These are phyloP conservation scores for Sporothrix luriei DNA, from an alignment of 2,329 filamentous ascomycete species.

Conservation along the genomic window DNA sequence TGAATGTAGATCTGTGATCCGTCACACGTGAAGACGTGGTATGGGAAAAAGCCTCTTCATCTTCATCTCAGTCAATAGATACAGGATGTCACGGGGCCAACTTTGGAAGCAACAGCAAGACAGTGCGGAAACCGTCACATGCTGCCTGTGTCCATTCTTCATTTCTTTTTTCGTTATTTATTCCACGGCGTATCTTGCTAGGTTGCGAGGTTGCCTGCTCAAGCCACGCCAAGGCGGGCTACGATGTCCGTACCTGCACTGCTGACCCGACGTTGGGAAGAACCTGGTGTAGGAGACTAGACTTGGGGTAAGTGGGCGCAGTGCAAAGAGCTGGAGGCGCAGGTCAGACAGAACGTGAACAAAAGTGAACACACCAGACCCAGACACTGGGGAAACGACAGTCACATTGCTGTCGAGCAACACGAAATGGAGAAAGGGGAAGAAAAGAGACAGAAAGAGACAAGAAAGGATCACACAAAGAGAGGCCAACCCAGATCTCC, in stretches of 20 bases:
- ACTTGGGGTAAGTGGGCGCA: not conserved
- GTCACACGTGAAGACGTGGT: not conserved
- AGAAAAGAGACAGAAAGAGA: not conserved
- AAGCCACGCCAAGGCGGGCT: no score
- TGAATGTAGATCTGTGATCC: slow-evolving; percentile 8
- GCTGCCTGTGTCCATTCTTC: not conserved
- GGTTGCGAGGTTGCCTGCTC: not conserved
- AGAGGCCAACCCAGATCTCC: not conserved
- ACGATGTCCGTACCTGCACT: not conserved
- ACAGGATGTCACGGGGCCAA: not conserved
- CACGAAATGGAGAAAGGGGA: not conserved
- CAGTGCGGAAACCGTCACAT: slow-evolving; percentile 12
- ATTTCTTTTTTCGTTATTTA: not conserved
- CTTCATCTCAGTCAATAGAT: not conserved
- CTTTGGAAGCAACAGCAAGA: not conserved
- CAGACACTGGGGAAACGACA: not conserved
- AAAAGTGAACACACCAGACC: not conserved
- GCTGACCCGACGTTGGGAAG: not conserved
- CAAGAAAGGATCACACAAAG: not conserved
- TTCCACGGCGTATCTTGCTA: not conserved
- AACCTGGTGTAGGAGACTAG: not conserved
- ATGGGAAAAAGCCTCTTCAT: not conserved
- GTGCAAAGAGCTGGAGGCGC: not conserved
- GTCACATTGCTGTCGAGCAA: not conserved
- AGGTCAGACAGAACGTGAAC: not conserved